Evolutionary conservation across 2,329 filamentous ascomycete species (phyloP).

Genomic region (Xylaria polymorpha): DNA sequence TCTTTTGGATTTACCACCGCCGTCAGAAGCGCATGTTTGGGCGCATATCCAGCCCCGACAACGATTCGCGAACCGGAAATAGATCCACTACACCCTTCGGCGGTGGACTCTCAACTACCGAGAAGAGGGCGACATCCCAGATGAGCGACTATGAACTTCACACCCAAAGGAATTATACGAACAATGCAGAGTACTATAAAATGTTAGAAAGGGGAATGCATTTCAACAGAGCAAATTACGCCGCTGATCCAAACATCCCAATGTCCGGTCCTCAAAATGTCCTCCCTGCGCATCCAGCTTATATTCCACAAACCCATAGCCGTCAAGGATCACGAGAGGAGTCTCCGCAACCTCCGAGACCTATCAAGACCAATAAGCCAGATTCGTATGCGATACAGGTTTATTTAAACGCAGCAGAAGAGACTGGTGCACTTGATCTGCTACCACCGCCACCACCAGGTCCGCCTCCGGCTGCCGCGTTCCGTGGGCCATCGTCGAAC

Average conservation of each 20-base stretch:
- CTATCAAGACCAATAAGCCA: constrained; percentile 41
- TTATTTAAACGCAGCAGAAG: constrained; percentile 53
- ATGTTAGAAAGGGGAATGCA: constrained; percentile 50
- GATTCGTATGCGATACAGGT: constrained; percentile 52
- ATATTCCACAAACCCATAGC: constrained; percentile 56
- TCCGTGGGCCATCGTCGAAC: constrained; percentile 31
- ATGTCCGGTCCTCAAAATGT: constrained; percentile 46
- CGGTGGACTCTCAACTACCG: constrained; percentile 32
- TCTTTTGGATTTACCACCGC: constrained; percentile 63
- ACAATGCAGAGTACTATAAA: constrained; percentile 57
- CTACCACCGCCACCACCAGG: constrained; percentile 41
- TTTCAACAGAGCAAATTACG: constrained; percentile 41
- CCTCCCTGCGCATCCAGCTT: constrained; percentile 62
- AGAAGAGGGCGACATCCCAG: constrained; percentile 32
- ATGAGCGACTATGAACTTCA: constrained; percentile 48
- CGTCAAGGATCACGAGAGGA: constrained; percentile 41
- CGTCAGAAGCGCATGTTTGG: constrained; percentile 54
- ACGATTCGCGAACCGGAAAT: constrained; percentile 41
- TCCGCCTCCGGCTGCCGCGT: constrained; percentile 35
- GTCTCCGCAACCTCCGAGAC: constrained; percentile 37
- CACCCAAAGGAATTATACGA: constrained; percentile 43
- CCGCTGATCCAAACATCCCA: constrained; percentile 45
- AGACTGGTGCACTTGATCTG: constrained; percentile 31
- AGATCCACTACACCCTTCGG: constrained; percentile 44
- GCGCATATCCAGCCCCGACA: constrained; percentile 44